Base-by-base conservation (phyloP, 495 filamentous ascomycete species). In the Hypomontagnella monticulosa region DNA sequence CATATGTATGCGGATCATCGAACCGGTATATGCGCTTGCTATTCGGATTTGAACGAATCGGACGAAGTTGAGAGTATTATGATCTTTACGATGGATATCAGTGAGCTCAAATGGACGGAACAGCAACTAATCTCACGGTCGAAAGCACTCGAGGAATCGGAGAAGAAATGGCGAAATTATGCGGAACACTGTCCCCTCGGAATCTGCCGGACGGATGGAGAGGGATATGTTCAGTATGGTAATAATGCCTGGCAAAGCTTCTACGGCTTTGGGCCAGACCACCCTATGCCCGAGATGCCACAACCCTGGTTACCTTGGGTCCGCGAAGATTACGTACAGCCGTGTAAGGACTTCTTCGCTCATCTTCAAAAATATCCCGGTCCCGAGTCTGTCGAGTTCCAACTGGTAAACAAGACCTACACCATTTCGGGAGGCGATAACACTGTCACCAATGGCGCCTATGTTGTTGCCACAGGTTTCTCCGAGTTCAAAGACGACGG, bases 171-270 rank as follows among this genome's bases (percentile, higher is more conserved):
- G 70, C 86, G 86, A 11, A 79, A 85, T 18, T 87, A 90, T 73
- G 84, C 87, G 4, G 88, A 90, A 63, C 88, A 89, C 63, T 83
- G 87, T 14, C 88, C 88, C 6, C 84, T 88, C 1, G 88, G 88
- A 2, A 86, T 91, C 71, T 88, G 87, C 69, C 88, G 89, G 47
- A 87, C 86, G 16, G 81, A 89, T 69, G 74, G 77, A 0, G 57
- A 78, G 15, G 88, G 88, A 0, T 75, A 81, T 30, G 82, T 90
- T 52, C 84, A 80, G 7, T 90, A 86, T 65, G 86, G 82, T 43
- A 91, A 91, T 73, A 82, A 90, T 38, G 84, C 86, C 12, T 91
- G 87, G 86, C 72, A 75, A 42, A 73, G 75, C 34, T 76, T 79
- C 27, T 69, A 65, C 30, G 41, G 40, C 38, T 65, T 69, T 30